These are phyloP conservation scores for Chalaropsis ovoidea DNA, from an alignment of 2,329 filamentous ascomycete genomes.

Conservation along the genomic window DNA sequence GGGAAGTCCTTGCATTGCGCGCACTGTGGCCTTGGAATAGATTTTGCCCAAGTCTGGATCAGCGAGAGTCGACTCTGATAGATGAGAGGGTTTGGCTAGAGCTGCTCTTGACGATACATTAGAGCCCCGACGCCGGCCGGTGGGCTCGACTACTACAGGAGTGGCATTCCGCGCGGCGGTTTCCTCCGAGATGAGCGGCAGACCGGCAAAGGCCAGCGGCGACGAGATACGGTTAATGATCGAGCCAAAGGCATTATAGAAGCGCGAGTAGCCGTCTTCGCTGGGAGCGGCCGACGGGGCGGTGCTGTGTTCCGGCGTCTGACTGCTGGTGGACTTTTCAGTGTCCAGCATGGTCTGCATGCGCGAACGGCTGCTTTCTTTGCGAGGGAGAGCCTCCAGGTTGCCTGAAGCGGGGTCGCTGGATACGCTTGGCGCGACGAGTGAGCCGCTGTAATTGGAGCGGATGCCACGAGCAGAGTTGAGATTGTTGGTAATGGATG, in stretches of 20 bases:
- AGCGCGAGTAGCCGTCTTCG: constrained; percentile 78
- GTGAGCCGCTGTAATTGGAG: constrained; percentile 53
- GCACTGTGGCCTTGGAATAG: constrained; percentile 75
- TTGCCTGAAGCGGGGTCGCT: constrained; percentile 64
- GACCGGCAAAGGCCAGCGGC: constrained; percentile 81
- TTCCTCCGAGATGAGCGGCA: constrained; percentile 60
- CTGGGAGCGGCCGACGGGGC: constrained; percentile 13
- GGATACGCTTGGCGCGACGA: constrained; percentile 61
- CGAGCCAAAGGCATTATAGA: constrained; percentile 84
- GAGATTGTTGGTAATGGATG: constrained; percentile 80
- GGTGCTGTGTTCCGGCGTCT: not conserved
- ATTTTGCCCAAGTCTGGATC: constrained; percentile 73
- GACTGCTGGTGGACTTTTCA: constrained; percentile 45
- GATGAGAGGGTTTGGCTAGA: constrained; percentile 10
- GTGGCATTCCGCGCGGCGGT: constrained; percentile 26
- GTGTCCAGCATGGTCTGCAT: constrained; percentile 48
- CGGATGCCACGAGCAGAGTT: constrained; percentile 76
- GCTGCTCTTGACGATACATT: constrained; percentile 28
- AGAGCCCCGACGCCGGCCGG: constrained; percentile 6
- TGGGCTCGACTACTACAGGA: constrained; percentile 13
- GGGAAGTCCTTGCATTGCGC: constrained; percentile 62
- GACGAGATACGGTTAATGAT: constrained; percentile 83
- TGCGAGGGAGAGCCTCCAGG: constrained; percentile 47
- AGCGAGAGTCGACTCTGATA: constrained; percentile 25
- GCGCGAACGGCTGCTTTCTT: constrained; percentile 40